Evolutionary conservation across 768 basidiomycete genomes (phyloP).

Genomic region (Lanmaoa rubissima): DNA sequence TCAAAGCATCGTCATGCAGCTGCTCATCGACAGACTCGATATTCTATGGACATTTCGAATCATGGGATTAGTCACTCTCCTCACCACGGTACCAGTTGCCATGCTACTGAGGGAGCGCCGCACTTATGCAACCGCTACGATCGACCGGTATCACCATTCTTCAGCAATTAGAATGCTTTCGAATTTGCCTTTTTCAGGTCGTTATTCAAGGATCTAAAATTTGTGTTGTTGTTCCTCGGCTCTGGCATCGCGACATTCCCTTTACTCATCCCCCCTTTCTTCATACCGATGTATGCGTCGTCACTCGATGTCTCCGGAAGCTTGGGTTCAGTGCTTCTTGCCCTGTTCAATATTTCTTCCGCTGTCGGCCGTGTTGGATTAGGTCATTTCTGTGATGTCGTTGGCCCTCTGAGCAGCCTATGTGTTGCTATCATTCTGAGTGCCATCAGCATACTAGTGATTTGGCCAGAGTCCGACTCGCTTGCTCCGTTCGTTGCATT

Average conservation of each 20-base stretch:
- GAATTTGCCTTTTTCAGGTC: slow-evolving; percentile 14
- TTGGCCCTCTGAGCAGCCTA: background rate
- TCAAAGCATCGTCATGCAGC: slow-evolving; percentile 28
- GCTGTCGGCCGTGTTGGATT: background rate
- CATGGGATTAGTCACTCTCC: slow-evolving; percentile 28
- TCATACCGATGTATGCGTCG: slow-evolving; percentile 33
- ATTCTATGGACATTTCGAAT: slow-evolving; percentile 34
- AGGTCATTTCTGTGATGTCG: background rate
- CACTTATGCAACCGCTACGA: slow-evolving; percentile 12
- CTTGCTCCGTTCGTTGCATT: slow-evolving; percentile 21
- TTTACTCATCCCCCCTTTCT: slow-evolving; percentile 34
- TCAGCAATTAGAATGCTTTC: background rate
- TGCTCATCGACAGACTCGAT: slow-evolving; percentile 28
- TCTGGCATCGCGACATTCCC: slow-evolving; percentile 36
- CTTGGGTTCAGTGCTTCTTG: background rate
- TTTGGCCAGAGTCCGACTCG: background rate
- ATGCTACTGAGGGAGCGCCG: slow-evolving; percentile 27
- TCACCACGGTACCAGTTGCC: slow-evolving; percentile 27
- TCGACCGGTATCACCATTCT: slow-evolving; percentile 22
- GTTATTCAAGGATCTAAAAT: background rate
- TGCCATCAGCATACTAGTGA: background rate
- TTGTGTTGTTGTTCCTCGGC: slow-evolving; percentile 30
- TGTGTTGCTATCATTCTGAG: background rate
- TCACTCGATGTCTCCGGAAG: background rate
- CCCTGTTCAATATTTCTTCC: background rate